Base-by-base conservation (phyloP, 2,329 filamentous ascomycete genomes). In the Pseudocercospora vitis region DNA sequence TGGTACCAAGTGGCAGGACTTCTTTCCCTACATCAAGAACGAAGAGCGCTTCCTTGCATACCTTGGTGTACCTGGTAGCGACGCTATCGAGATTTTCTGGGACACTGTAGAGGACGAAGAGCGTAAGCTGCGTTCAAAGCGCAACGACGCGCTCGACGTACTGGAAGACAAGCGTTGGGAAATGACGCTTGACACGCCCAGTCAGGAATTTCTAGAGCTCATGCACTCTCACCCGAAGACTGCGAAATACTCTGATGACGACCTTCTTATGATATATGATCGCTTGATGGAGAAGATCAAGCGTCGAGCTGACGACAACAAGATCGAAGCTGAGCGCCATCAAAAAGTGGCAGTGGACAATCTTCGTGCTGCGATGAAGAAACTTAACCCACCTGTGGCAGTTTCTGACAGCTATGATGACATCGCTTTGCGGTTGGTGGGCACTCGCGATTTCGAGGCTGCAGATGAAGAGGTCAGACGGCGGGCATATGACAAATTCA, bases 81-180 rank as follows among this genome's bases (percentile, higher is more conserved):
- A 61, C 3, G 89, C 94, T 11, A 80, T 96, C 60, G 91, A 97
- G 66, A 78, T 99, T 5, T 97, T 99, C 76, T 96, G 92, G 90
- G 94, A 99, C 70, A 78, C 91, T 44, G 81, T 97, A 21, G 94
- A 97, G 70, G 91, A 96, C 70, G 91, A 97, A 71, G 92, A 99
- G 68, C 84, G 88, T 32, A 66, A 65, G 54, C 62, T 71, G 18
- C 63, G 65, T 3, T 61, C 63, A 4, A 63, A 65, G 51, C 63
- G 67, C 16, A 67, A 67, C 32, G 57, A 60, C 33, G 67, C 64
- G 19, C 55, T 70, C 3, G 68, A 70, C 39, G 65, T 69, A 11
- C 56, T 70, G 16, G 68, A 70, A 88, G 90, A 96, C 74, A 88
- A 89, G 78, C 89, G 86, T 67, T 96, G 90, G 80, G 91, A 96